Percentiles rank a stretch among this genome's conserved stretches.
Conservation (phyloP, 495 filamentous ascomycete species). For the Darksidea phi region DNA sequence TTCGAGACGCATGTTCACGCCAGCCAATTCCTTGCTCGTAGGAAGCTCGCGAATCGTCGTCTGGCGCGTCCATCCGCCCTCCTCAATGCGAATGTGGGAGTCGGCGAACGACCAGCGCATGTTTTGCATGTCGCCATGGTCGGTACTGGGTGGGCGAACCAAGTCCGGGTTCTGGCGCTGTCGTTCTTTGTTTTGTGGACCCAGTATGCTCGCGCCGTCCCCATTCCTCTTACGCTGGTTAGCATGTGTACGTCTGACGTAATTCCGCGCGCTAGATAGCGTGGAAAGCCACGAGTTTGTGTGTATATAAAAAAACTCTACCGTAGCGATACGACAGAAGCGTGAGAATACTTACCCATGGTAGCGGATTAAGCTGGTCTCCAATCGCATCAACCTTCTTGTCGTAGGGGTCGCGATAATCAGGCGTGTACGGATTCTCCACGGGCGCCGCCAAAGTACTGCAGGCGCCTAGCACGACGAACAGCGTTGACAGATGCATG, state of each 20-base stretch:
- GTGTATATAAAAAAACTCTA: no score
- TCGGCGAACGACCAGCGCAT: slow-evolving; percentile 72
- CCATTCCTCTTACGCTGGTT: slow-evolving; percentile 68
- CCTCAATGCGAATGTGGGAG: slow-evolving; percentile 57
- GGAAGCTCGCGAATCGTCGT: slow-evolving; percentile 70
- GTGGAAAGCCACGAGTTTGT: no score
- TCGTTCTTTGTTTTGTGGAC: slow-evolving; percentile 63
- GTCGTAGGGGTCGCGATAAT: slow-evolving; percentile 51
- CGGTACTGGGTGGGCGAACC: slow-evolving; percentile 65
- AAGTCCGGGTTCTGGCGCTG: slow-evolving; percentile 64
- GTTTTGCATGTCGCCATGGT: slow-evolving; percentile 61
- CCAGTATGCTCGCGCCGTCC: slow-evolving; percentile 59
- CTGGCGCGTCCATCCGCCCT: slow-evolving; percentile 68
- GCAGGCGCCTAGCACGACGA: slow-evolving; percentile 20
- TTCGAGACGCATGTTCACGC: slow-evolving; percentile 74
- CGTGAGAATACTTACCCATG: slow-evolving; percentile 43
- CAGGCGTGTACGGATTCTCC: slow-evolving; percentile 46
- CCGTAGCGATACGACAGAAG: neutral
- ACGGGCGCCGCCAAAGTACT: slow-evolving; percentile 29
- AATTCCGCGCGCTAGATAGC: no score
- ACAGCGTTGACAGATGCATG: slow-evolving; percentile 23
- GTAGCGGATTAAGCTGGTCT: slow-evolving; percentile 58
- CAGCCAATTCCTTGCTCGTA: slow-evolving; percentile 65
- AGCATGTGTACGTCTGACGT: no score
- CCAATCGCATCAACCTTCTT: slow-evolving; percentile 58